Evolutionary conservation across 192 early-diverging fungal genomes (phyloP), one percentile per base, ranked within the genome.

Genomic region (Spinellus fusiger): DNA sequence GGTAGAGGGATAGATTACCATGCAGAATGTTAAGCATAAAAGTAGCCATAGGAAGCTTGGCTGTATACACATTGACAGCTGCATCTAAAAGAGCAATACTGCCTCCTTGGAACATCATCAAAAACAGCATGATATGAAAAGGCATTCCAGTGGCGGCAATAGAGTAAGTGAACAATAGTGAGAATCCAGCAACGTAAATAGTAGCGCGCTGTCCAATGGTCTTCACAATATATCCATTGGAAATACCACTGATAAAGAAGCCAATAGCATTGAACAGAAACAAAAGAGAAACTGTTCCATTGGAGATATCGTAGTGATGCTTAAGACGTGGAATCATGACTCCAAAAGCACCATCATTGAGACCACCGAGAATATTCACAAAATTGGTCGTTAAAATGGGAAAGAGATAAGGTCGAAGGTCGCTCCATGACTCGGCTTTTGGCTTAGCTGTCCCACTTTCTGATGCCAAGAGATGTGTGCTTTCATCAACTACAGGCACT

Each of bases 11-110:
- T 16, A 10, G 3, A 33, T 55, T 74, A 74, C 72, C 72, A 52
- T 74, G 72, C 9, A 68, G 33, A 5, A 69, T 60, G 54, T 74
- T 74, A n/a, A 74, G 44, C 26, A 60, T 40, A 16, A 62, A 33
- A 0, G 72, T 74, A 20, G 62, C 66, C 18, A 68, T 53, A 15
- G 72, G 72, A 40, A 68, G 10, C 16, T 47, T 60, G 31, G 72
- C 63, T 9, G 37, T 34, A 27, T 57, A 63, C 5, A 74, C 66
- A 27, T 74, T 74, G 23, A 64, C 53, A 49, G 44, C 66, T 15
- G 66, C 72, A 49, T 74, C 72, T 33, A 68, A 26, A 23, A 74
- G 46, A 12, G 58, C 66, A 5, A 62, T 27, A 22, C 66, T 62
- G 4, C 44, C 62, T 6, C 72, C 72, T 16, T 61, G 53, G 16